These are phyloP conservation scores for Cichorium intybus DNA, from an alignment of 140 eudicot genomes.

Conservation along the genomic window DNA sequence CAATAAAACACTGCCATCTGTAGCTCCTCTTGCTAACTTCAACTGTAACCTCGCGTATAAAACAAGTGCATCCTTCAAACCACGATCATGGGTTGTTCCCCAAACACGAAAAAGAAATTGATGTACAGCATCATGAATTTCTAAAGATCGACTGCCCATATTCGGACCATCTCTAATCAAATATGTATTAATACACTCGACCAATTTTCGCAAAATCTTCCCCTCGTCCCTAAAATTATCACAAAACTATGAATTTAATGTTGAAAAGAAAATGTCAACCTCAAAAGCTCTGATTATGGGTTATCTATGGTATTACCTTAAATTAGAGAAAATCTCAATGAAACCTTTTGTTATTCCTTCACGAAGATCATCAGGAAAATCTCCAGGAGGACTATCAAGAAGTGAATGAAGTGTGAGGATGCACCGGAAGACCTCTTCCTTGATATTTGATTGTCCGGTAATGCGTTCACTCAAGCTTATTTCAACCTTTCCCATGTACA, in stretches of 20 bases:
- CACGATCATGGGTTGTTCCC: constrained; percentile 66
- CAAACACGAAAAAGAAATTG: constrained; percentile 69
- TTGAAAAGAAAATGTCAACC: neutral
- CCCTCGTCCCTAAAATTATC: constrained; percentile 68
- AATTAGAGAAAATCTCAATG: constrained; percentile 49
- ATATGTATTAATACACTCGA: constrained; percentile 80
- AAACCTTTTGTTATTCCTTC: constrained; percentile 69
- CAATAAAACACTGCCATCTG: constrained; percentile 58
- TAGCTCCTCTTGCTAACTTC: constrained; percentile 65
- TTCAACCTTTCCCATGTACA: constrained; percentile 79
- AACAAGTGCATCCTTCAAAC: constrained; percentile 84
- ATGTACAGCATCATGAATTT: constrained; percentile 77
- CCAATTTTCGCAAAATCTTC: constrained; percentile 65
- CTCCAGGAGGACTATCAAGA: constrained; percentile 95
- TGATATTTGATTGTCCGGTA: constrained; percentile 52
- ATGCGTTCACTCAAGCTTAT: constrained; percentile 44
- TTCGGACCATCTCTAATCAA: constrained; percentile 90
- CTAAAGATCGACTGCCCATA: constrained; percentile 62
- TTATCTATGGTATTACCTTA: constrained; percentile 44
- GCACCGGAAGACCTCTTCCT: constrained; percentile 75
- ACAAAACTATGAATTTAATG: constrained; percentile 7
- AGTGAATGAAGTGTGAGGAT: constrained; percentile 79
- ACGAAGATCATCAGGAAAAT: constrained; percentile 64
- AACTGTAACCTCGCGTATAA: constrained; percentile 72
- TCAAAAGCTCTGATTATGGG: constrained; percentile 2